phyloP scores from a whole-genome alignment of 495 filamentous ascomycete species.

The Penicillium bialowiezense region DNA sequence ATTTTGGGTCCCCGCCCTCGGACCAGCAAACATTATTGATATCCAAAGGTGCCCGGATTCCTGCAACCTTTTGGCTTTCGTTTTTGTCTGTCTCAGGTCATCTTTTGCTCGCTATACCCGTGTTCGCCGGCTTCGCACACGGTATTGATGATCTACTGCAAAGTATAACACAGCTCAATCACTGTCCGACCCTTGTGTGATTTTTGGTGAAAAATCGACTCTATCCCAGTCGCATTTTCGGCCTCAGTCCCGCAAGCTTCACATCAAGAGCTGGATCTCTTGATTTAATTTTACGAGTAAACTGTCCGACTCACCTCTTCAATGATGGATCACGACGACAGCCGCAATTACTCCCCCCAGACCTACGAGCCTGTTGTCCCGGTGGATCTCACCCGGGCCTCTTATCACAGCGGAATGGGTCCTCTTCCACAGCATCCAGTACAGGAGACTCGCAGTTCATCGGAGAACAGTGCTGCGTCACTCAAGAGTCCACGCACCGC shows the following conservation, averaged over 20 bases:
- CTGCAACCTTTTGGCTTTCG: constrained; percentile 13
- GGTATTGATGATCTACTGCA: constrained; percentile 22
- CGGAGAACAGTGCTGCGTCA: constrained; percentile 54
- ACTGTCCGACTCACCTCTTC: constrained; percentile 5
- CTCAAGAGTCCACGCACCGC: constrained; percentile 77
- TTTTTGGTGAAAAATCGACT: constrained; percentile 13
- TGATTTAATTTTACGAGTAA: constrained; percentile 13
- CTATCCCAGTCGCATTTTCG: no score
- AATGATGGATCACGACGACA: constrained; percentile 30
- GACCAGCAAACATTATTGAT: constrained; percentile 29
- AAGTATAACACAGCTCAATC: constrained; percentile 17
- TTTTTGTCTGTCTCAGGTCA: constrained; percentile 7
- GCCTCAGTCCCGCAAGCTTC: neutral
- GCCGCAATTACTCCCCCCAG: constrained; percentile 26
- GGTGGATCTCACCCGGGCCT: constrained; percentile 30
- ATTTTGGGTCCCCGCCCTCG: constrained; percentile 14
- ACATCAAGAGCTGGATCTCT: constrained; percentile 40
- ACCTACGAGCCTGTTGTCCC: constrained; percentile 35
- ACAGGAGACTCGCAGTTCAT: constrained; percentile 28
- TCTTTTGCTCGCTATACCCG: constrained; percentile 18
- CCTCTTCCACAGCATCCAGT: constrained; percentile 19
- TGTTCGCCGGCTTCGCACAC: constrained; percentile 38
- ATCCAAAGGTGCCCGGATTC: constrained; percentile 28
- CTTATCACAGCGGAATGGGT: constrained; percentile 33
- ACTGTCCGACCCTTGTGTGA: constrained; percentile 18